These are phyloP conservation scores for Globisporangium spiculum DNA, from an alignment of 352 stramenopile species.

Conservation along the genomic window DNA sequence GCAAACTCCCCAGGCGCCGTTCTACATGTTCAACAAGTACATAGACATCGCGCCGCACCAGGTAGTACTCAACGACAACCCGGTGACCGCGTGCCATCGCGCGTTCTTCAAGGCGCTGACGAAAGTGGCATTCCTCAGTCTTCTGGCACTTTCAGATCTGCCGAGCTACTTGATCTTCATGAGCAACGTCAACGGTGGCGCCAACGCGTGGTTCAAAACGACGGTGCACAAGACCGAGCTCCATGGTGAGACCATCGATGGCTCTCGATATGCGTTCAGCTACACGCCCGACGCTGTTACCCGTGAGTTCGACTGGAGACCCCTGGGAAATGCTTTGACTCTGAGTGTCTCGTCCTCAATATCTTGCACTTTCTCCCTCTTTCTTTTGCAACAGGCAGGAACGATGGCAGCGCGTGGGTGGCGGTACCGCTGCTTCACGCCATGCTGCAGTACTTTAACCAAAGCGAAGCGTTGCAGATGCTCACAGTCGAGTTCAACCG, in stretches of 20 bases:
- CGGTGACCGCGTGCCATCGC: constrained; percentile 30
- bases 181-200: constrained; percentile 32
- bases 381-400: constrained; percentile 17
- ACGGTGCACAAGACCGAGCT: constrained; percentile 19
- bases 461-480: constrained; percentile 13
- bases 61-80: constrained; percentile 28
- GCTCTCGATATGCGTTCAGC: constrained; percentile 19
- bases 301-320: constrained; percentile 10
- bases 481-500: constrained; percentile 29
- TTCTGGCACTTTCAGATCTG: constrained; percentile 20
- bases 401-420: constrained; percentile 35
- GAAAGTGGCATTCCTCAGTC: constrained; percentile 31
- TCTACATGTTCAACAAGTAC: constrained; percentile 20
- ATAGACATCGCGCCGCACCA: constrained; percentile 24
- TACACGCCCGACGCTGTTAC: constrained; percentile 17
- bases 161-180: constrained; percentile 33
- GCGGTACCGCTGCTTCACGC: constrained; percentile 25
- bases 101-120: constrained; percentile 35
- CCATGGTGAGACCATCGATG: constrained; percentile 26
- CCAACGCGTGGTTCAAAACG: constrained; percentile 26
- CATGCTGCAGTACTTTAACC: constrained; percentile 26
- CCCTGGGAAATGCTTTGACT: background rate
- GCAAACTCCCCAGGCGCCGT: constrained; percentile 20
- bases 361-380: background rate
- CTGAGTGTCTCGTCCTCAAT: background rate